Base-by-base conservation (phyloP, 208 protist genomes). In the Acanthamoeba castellanii region DNA sequence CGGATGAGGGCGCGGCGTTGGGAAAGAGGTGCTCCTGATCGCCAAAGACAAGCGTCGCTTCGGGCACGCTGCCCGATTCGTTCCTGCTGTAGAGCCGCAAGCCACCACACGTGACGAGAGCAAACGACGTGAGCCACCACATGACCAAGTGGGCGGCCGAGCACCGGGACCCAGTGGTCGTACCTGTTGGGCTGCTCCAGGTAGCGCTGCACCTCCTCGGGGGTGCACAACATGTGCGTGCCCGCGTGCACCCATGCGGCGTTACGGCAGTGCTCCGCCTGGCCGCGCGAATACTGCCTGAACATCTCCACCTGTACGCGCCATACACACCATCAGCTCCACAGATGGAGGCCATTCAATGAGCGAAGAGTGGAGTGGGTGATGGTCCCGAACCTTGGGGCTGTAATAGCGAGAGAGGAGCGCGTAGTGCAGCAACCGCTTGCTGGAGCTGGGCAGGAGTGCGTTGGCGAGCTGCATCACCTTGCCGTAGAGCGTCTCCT, bases 21-120 rank as follows among this genome's bases (percentile, higher is more conserved):
- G 87, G 87, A 27, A 76, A 74, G 42, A 92, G 61, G 37, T 92
- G 87, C 87, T 92, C 87, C 87, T 55, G 87, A 7, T 92, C 64
- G 52, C 32, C 87, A 30, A 92, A 92, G 27, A 92, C 61, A 45
- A n/a, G 11, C 6, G 27, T 8, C 9, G 87, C 64, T 32, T 59
- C 50, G 1, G 22, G 8, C 1, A 11, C 82, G 55, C 4, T 61
- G 4, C 30, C 37, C 22, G 34, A 2, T 85, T 9, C 32, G 0
- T 47, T 47, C 42, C 42, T 11, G 42, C 45, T 85, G 42, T 27
- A 13, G 42, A 0, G 32, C 16, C 25, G 74, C 22, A 18, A 82
- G 74, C 13, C n/a, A 50, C 34, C 74, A 82, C 22, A 5, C 32
- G 37, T 42, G 37, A 42, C 1, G 37, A 42, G 37, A 42, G 37